phyloP scores from a whole-genome alignment of 306 rosid species.

The Prunus armeniaca region DNA sequence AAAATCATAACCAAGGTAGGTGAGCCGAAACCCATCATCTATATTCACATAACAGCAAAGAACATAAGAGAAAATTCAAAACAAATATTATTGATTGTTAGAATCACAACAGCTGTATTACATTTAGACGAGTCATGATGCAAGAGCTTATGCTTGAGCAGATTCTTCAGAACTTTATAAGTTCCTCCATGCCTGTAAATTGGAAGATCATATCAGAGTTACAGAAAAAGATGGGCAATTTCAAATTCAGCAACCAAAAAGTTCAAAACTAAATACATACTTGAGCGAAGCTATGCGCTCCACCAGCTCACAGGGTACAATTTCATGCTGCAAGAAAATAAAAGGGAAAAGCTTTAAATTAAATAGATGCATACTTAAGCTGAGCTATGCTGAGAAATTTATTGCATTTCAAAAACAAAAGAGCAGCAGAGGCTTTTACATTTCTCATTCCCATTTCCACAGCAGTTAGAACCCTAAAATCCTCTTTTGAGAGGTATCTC shows the following conservation, averaged over 20 bases:
- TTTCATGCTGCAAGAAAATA: constrained; percentile 59
- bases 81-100: no score
- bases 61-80: not conserved
- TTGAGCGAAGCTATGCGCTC: constrained; percentile 71
- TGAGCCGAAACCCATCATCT: constrained; percentile 96
- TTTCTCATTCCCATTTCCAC: constrained; percentile 89
- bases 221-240: not conserved
- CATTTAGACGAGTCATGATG: constrained; percentile 91
- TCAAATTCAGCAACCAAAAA: not conserved
- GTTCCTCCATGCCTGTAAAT: constrained; percentile 80
- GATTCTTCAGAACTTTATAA: constrained; percentile 76
- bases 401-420: not conserved
- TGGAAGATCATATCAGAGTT: not conserved
- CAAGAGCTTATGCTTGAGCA: constrained; percentile 82
- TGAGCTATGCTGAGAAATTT: not conserved
- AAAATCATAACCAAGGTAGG: constrained; percentile 95
- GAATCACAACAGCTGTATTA: constrained; percentile 22
- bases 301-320: constrained; percentile 75
- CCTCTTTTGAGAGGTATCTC: constrained; percentile 83
- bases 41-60: constrained; percentile 22
- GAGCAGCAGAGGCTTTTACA: constrained; percentile 28
- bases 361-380: not conserved
- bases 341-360: not conserved
- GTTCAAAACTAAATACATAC: constrained; percentile 27
- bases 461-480: constrained; percentile 91